Evolutionary conservation across 495 filamentous ascomycete species (phyloP), one percentile per base, ranked within the genome.

Genomic region (Neurospora sp.): DNA sequence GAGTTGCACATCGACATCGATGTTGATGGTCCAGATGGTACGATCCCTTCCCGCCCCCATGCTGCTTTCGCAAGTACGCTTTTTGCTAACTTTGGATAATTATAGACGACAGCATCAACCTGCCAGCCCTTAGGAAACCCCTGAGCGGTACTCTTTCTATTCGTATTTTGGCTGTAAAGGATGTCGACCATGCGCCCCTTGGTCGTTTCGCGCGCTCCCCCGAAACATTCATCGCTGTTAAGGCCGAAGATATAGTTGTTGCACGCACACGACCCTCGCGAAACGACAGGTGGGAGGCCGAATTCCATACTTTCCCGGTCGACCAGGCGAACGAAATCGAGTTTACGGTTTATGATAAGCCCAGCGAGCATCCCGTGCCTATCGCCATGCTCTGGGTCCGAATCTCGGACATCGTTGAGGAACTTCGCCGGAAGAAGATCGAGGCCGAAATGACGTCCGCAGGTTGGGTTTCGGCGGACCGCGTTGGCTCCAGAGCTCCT

Each of bases 271-370:
- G 90, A 77, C 86, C 91, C 0, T 93, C 95, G 37, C 86, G 96
- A 65, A 94, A 86, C 74, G 96, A 98, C 80, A 89, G 88, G 79
- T 99, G 95, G 95, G 87, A 93, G 72, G 92, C 94, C 77, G 96
- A 99, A 81, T 86, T 89, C 31, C 96, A 97, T 79, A 93, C 89
- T 68, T 89, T 98, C 72, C 91, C 94, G 74, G 94, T 98, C 59
- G 96, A 99, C 77, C 98, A 98, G 84, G 96, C 96, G 69, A 98
- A 99, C 80, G 96, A 99, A 82, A 92, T 99, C 70, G 96, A 99
- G 79, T 87, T 99, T 61, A 98, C 93, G 0, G 95, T 98, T 40
- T 99, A 98, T 81, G 96, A 99, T 78, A 97, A 97, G 83, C 87
- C 90, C 35, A 90, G 91, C 75, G 94, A 97, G 72, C 91, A 96